A percentile compares a stretch with the other conserved stretches of the same genome.
Conservation (phyloP, 805 yeast genomes). For the Suhomyces sp. region DNA sequence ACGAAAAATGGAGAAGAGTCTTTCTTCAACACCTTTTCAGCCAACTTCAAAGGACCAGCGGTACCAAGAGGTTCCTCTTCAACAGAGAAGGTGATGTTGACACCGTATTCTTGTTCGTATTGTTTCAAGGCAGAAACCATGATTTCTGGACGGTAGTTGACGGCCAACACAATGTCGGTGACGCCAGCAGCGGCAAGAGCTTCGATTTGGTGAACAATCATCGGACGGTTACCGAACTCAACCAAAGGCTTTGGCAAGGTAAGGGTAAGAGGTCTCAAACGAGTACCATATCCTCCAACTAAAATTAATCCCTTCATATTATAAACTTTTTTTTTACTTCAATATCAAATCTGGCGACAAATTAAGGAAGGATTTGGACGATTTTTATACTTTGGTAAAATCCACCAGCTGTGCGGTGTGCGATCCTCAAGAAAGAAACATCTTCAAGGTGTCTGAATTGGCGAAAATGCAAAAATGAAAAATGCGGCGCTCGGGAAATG, state of each 20-base stretch:
- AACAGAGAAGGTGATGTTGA: constrained; percentile 91
- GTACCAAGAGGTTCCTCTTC: constrained; percentile 99
- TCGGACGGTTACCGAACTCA: constrained; percentile 98
- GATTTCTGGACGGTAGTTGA: constrained; percentile 98
- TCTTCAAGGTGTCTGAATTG: neutral
- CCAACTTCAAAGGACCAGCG: constrained; percentile 98
- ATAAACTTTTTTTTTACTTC: constrained; percentile 7
- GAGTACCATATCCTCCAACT: constrained; percentile 99
- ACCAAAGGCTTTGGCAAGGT: constrained; percentile 96
- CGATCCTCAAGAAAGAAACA: neutral
- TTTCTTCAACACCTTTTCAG: constrained; percentile 89
- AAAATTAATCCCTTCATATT: constrained; percentile 92
- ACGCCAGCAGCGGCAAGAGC: constrained; percentile 98
- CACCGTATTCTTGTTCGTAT: constrained; percentile 94
- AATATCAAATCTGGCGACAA: neutral
- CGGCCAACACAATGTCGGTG: constrained; percentile 97
- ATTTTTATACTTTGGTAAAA: neutral
- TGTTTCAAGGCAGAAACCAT: constrained; percentile 94
- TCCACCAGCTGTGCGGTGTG: neutral
- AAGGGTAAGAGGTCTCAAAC: constrained; percentile 96
- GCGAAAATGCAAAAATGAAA: neutral
- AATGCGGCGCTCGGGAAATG: neutral
- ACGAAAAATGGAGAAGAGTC: constrained; percentile 97
- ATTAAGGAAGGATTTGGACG: neutral
- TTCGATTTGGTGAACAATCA: constrained; percentile 98